phyloP scores from a whole-genome alignment of 1,139 yeast genomes.

The Blastobotrys indianensis region DNA sequence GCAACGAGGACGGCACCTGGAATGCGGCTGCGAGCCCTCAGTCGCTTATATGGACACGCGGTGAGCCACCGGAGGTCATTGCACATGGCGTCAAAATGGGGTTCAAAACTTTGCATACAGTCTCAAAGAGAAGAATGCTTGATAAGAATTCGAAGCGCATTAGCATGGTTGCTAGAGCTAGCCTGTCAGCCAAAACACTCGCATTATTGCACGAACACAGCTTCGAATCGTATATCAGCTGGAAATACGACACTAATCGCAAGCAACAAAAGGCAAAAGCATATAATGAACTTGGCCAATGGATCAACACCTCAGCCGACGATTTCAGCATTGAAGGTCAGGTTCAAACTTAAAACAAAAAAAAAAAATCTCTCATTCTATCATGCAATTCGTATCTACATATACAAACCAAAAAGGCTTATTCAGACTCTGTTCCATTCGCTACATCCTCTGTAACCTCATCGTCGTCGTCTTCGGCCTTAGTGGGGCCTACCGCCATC shows the following conservation, averaged over 20 bases:
- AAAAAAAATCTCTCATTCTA: background rate
- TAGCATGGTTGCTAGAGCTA: constrained; percentile 23
- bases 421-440: constrained; percentile 18
- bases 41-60: constrained; percentile 20
- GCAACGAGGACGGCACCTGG: constrained; percentile 19
- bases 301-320: constrained; percentile 29
- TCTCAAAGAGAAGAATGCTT: background rate
- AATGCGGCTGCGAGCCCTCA: constrained; percentile 10
- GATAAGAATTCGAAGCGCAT: constrained; percentile 13
- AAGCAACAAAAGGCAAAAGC: constrained; percentile 20
- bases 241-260: constrained; percentile 17
- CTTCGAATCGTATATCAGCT: constrained; percentile 15
- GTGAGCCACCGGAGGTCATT: constrained; percentile 24
- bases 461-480: constrained; percentile 24
- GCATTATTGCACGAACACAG: constrained; percentile 1
- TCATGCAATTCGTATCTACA: background rate
- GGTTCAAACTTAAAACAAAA: background rate
- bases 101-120: constrained; percentile 24
- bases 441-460: constrained; percentile 18
- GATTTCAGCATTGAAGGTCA: constrained; percentile 20
- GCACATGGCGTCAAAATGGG: constrained; percentile 34
- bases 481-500: constrained; percentile 33
- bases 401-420: background rate
- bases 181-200: constrained; percentile 7
- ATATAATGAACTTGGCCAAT: constrained; percentile 22